Evolutionary conservation across 139 green algal genomes (phyloP), one percentile per base, ranked within the genome.

Genomic region (Coccomyxa sp.): DNA sequence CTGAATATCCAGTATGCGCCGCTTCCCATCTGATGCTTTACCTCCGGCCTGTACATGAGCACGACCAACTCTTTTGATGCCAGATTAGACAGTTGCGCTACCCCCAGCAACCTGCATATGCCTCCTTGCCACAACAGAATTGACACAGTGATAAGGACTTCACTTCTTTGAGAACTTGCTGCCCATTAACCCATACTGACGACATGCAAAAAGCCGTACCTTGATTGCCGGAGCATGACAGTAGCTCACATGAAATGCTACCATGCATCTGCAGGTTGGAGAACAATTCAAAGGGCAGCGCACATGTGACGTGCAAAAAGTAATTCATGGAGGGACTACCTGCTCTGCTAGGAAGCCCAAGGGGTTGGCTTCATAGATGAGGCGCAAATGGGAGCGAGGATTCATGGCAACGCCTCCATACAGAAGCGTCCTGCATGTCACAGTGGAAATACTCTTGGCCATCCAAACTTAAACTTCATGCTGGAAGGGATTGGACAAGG

Each of bases 361-460:
- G 3, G 93, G 93, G 82, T 90, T 90, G 13, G 80, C 89, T 83
- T 96, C 93, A 59, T 94, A 96, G 58, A 94, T 85, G 12, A 93
- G 83, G 27, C 92, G 85, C 79, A 95, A 77, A 81, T 95, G 92
- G 17, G 75, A 78, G 16, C 92, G 83, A 11, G 92, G 92, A 82
- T 95, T 95, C n/a, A 79, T 83, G 11, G 85, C 85, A 82, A 82
- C 85, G 68, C 90, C 90, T 75, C 90, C 90, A 78, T 91, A 90
- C 77, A 93, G 81, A 45, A 96, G 79, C 21, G 91, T 95, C 28
- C 91, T 86, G 81, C 94, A n/a, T n/a, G n/a, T n/a, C n/a, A 91
- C 77, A 95, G 90, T 79, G 94, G 90, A 0, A 79, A 85, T 10
- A 81, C 77, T 38, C 21, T 27, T 51, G 38, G 38, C 38, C 38